Evolutionary conservation across 208 protist species (phyloP).

Genomic region (Trypanosomatidae sp.): DNA sequence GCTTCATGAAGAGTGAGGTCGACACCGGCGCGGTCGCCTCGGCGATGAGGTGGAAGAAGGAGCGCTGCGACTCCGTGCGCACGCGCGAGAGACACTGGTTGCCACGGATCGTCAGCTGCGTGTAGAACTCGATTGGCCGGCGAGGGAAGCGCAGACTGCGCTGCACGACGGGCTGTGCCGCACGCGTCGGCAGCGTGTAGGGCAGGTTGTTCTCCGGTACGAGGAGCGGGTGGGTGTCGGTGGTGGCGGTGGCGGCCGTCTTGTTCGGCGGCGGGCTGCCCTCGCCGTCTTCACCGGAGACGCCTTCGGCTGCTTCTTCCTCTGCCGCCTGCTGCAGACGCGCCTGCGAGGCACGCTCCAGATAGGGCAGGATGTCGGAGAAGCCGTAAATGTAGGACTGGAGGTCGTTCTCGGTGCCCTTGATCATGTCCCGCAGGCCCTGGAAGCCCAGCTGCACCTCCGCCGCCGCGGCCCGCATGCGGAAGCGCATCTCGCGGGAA

Average conservation of each 20-base stretch:
- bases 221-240: too few species aligned
- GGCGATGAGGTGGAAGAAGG: conserved; percentile 36
- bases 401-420: conserved; percentile 48
- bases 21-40: conserved; percentile 38
- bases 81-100: conserved; percentile 28
- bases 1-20: conserved; percentile 42
- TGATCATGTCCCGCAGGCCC: conserved; percentile 34
- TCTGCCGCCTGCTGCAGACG: conserved; percentile 20
- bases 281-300: background rate
- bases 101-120: conserved; percentile 35
- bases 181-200: too few species aligned
- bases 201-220: too few species aligned
- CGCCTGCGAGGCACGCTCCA: conserved; percentile 22
- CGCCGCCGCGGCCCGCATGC: conserved; percentile 43
- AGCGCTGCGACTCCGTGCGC: conserved; percentile 24
- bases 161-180: conserved; percentile 2
- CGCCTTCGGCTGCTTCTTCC: conserved; percentile 18
- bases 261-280: too few species aligned
- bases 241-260: too few species aligned
- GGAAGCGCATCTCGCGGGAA: conserved; percentile 47
- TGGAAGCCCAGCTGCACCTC: conserved; percentile 43
- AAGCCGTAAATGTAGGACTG: conserved; percentile 40
- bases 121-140: conserved; percentile 28
- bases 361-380: conserved; percentile 23
- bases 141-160: conserved; percentile 22